Conservation (phyloP, 1,284 basidiomycete genomes). For the Ustilago crameri region DNA sequence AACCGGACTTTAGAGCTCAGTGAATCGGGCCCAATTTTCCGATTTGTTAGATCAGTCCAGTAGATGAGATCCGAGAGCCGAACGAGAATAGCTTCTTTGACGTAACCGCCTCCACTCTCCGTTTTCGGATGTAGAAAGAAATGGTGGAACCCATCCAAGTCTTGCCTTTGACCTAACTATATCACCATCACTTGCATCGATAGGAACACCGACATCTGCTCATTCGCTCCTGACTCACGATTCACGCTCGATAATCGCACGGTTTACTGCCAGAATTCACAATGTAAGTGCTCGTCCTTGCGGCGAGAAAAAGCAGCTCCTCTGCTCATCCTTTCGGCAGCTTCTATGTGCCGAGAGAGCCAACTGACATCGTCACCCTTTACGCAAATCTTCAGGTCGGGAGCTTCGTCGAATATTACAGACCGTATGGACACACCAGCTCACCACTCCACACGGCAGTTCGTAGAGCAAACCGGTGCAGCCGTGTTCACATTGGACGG, state of each 20-base stretch:
- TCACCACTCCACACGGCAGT: slow-evolving; percentile 32
- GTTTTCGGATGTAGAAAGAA: neutral
- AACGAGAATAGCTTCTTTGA: slow-evolving; percentile 7
- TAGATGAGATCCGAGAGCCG: slow-evolving; percentile 18
- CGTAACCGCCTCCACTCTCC: slow-evolving; percentile 7
- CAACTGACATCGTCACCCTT: neutral
- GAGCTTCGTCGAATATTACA: slow-evolving; percentile 44
- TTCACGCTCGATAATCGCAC: no score
- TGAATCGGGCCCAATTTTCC: neutral
- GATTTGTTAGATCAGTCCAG: neutral
- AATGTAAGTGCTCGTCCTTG: no score
- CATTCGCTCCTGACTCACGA: no score
- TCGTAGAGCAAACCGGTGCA: slow-evolving; percentile 34
- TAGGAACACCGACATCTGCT: no score
- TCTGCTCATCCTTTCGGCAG: neutral
- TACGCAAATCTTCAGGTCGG: slow-evolving; percentile 27
- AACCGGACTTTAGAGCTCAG: slow-evolving; percentile 8
- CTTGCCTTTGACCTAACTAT: neutral
- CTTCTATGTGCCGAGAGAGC: neutral
- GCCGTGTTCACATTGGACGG: slow-evolving; percentile 45
- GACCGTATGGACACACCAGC: slow-evolving; percentile 43
- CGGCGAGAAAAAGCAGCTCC: no score
- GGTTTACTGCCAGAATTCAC: no score
- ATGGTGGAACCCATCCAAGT: neutral
- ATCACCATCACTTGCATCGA: neutral